A percentile compares a stretch with the other conserved stretches of the same genome.
Evolutionary conservation across 164 flowering plant species (phyloP).

Genomic region (Dillenia suffruticosa): DNA sequence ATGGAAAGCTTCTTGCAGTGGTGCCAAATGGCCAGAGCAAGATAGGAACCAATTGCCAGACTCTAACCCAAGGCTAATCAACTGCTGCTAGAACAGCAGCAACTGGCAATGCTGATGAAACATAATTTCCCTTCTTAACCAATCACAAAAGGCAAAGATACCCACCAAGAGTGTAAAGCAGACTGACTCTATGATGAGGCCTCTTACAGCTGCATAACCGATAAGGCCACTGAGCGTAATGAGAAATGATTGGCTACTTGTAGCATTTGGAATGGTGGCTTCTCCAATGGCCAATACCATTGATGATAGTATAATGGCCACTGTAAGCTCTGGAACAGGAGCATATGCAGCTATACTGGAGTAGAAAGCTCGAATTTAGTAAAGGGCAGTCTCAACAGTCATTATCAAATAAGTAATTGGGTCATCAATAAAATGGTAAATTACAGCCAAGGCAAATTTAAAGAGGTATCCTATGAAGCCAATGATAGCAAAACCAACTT

Average conservation of each 20-base stretch:
- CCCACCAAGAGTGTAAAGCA: conserved; percentile 59
- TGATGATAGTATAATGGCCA: conserved; percentile 60
- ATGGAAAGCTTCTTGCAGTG: conserved; percentile 40
- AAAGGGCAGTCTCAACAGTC: conserved; percentile 46
- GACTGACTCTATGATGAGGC: conserved; percentile 53
- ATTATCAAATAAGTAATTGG: conserved; percentile 56
- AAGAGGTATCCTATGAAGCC: conserved; percentile 44
- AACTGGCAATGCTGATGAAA: conserved; percentile 73
- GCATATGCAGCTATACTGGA: conserved; percentile 66
- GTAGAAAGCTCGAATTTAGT: conserved; percentile 55
- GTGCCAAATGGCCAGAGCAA: conserved; percentile 62
- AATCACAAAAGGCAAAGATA: conserved; percentile 15
- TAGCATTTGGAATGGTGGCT: conserved; percentile 55
- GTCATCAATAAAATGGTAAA: conserved; percentile 61
- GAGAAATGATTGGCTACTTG: conserved; percentile 50
- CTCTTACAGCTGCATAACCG: conserved; percentile 64
- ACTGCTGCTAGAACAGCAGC: conserved; percentile 72
- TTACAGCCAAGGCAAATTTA: conserved; percentile 50
- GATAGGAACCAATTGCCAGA: conserved; percentile 40
- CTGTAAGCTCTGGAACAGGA: conserved; percentile 63
- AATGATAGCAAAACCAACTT: conserved; percentile 29
- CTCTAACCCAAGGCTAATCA: conserved; percentile 85
- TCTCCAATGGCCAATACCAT: conserved; percentile 65
- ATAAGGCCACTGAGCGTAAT: conserved; percentile 63
- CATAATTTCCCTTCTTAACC: conserved; percentile 57